Evolutionary conservation across 1,284 basidiomycete species (phyloP).

Genomic region (Leccinum huronense): DNA sequence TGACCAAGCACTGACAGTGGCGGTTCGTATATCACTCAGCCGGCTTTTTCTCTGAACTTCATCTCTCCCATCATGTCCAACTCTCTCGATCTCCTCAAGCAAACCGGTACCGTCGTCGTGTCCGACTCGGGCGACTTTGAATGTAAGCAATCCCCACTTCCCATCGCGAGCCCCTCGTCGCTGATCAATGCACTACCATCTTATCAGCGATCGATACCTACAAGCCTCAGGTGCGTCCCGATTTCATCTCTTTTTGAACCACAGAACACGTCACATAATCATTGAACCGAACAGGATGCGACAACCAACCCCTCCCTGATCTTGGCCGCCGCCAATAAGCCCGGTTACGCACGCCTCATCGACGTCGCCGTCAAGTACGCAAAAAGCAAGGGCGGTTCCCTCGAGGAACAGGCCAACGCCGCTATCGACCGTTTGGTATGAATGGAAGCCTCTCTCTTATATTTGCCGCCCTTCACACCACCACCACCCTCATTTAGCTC

Average conservation of each 20-base stretch:
- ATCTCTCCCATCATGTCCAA: slow-evolving; percentile 64
- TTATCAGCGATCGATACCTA: slow-evolving; percentile 79
- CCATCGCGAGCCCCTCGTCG: slow-evolving; percentile 1
- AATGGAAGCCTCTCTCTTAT: slow-evolving; percentile 21
- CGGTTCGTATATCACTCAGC: slow-evolving; percentile 18
- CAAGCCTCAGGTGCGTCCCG: slow-evolving; percentile 75
- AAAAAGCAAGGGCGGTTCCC: slow-evolving; percentile 75
- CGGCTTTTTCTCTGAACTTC: neutral
- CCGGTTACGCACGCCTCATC: slow-evolving; percentile 83
- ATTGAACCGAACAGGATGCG: slow-evolving; percentile 58
- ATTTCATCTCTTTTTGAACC: slow-evolving; percentile 11
- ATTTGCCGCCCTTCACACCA: slow-evolving; percentile 14
- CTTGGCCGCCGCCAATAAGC: slow-evolving; percentile 90
- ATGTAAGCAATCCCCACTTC: slow-evolving; percentile 46
- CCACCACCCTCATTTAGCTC: slow-evolving; percentile 51
- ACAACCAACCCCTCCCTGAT: slow-evolving; percentile 95
- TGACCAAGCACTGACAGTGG: slow-evolving; percentile 27
- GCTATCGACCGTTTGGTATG: slow-evolving; percentile 88
- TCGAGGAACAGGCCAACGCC: slow-evolving; percentile 70
- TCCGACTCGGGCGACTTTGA: slow-evolving; percentile 91
- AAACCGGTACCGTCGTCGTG: slow-evolving; percentile 91
- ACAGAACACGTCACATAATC: slow-evolving; percentile 10
- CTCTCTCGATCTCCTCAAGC: slow-evolving; percentile 85
- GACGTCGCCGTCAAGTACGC: slow-evolving; percentile 80
- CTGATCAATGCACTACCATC: slow-evolving; percentile 16